A percentile compares a stretch with the other conserved stretches of the same genome.
These are phyloP conservation scores for Blastobotrys aristatus DNA, from an alignment of 1,139 yeast genomes.

Conservation along the genomic window DNA sequence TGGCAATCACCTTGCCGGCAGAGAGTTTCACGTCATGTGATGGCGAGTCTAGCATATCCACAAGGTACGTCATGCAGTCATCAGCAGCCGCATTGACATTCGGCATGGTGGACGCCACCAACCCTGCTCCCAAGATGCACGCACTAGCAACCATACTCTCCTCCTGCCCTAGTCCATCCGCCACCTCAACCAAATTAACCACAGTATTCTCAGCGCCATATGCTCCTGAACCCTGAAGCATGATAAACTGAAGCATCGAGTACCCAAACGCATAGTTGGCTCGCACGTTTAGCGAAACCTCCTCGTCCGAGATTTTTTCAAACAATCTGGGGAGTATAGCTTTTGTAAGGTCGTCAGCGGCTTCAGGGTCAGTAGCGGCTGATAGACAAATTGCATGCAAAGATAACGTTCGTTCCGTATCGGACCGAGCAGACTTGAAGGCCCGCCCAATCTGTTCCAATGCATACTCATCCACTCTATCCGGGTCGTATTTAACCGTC, in stretches of 20 bases:
- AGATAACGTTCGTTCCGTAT: conserved; percentile 30
- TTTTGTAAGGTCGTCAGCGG: conserved; percentile 1
- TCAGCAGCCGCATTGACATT: conserved; percentile 29
- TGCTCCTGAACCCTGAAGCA: conserved; percentile 35
- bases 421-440: conserved; percentile 29
- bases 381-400: conserved; percentile 31
- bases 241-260: conserved; percentile 31
- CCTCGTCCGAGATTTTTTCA: conserved; percentile 18
- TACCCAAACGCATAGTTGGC: conserved; percentile 18
- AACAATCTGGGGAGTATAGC: conserved; percentile 20
- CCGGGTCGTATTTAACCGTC: conserved; percentile 34
- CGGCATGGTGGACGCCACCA: conserved; percentile 25
- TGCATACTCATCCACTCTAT: conserved; percentile 21
- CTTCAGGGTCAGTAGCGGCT: conserved; percentile 18
- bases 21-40: conserved; percentile 37
- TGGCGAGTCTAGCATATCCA: conserved; percentile 28
- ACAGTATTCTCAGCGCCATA: conserved; percentile 32
- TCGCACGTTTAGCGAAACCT: conserved; percentile 18
- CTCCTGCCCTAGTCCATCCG: conserved; percentile 29
- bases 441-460: conserved; percentile 28
- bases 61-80: conserved; percentile 28
- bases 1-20: conserved; percentile 56
- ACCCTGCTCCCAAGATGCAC: conserved; percentile 33
- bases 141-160: conserved; percentile 29
- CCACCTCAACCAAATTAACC: conserved; percentile 28